Evolutionary conservation across 106 monocot species (phyloP), one percentile per base, ranked within the genome.

Genomic region (Gastrodia elata): DNA sequence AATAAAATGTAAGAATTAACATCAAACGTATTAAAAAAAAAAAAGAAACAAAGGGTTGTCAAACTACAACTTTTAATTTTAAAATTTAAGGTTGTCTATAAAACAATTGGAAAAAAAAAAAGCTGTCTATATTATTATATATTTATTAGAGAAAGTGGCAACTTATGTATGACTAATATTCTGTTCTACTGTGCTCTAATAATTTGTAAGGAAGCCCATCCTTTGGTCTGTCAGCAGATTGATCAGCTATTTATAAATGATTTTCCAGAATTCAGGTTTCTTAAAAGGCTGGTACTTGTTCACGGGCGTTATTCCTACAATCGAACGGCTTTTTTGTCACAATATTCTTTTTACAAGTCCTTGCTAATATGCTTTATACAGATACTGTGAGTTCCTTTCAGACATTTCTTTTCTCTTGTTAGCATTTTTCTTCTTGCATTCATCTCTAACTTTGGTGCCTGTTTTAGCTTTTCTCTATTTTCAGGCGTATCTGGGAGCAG

Each of bases 291-390:
- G 86, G 88, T 98, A 65, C 97, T 98, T 80, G 88, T 98, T 72
- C 97, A 98, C 75, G 97, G 97, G 56, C 87, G 97, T 39, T 93
- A 98, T 78, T 98, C 97, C 24, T 98, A 98, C 86, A 93, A 91
- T 76, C 97, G 97, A 30, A 98, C 97, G 33, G 90, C 97, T 73
- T 98, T 98, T 78, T 79, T 98, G 52, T 88, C 97, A 3, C 97
- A 98, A 37, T 93, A 98, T 80, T 93, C 92, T 43, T 90, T 98
- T 80, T 98, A 98, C 84, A 98, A 98, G 71, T 98, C 93, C 43
- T 71, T 98, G 72, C 78, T 93, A 49, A 85, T 98, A 64, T 90
- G 97, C 69, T 93, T 93, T 68, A 93, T 98, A 81, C 97, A 98
- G 73, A 93, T 98, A 64, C 77, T 90, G 97, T 93, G 59, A 98